Percentiles rank a stretch among this genome's conserved stretches.
Conservation (phyloP, 1,284 basidiomycete genomes). For the Mycena sp. region DNA sequence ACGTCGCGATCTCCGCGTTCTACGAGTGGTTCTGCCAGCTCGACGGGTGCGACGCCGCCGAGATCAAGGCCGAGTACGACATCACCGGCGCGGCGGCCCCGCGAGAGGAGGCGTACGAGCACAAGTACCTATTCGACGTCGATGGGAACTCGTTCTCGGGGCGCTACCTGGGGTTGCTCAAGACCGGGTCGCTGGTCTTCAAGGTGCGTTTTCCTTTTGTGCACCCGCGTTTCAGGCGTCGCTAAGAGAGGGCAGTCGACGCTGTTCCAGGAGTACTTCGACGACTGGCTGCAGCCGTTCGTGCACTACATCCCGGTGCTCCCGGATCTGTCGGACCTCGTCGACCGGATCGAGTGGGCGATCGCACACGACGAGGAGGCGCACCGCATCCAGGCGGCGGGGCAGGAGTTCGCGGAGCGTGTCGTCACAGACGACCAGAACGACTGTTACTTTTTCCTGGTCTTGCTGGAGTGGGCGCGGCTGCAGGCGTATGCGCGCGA, state of each 20-base stretch:
- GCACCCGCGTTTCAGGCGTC: no score
- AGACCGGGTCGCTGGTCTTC: constrained; percentile 24
- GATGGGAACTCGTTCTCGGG: constrained; percentile 26
- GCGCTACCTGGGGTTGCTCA: constrained; percentile 20
- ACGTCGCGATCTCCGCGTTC: constrained; percentile 23
- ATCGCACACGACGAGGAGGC: constrained; percentile 23
- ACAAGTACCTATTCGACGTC: constrained; percentile 27
- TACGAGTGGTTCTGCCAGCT: constrained; percentile 24
- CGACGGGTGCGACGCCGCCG: constrained; percentile 25
- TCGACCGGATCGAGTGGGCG: constrained; percentile 28
- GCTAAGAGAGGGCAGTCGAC: constrained; percentile 11
- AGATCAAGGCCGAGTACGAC: constrained; percentile 24
- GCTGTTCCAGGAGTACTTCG: constrained; percentile 27
- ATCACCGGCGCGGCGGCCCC: constrained; percentile 16
- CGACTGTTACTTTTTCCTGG: constrained; percentile 25
- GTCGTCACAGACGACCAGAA: constrained; percentile 29
- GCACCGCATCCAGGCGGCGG: constrained; percentile 20
- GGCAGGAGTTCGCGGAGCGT: constrained; percentile 21
- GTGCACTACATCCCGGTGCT: constrained; percentile 29
- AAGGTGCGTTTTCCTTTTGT: constrained; percentile 12
- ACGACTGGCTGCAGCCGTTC: constrained; percentile 26
- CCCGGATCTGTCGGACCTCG: constrained; percentile 28
- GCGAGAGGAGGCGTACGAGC: constrained; percentile 20
- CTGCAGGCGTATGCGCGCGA: constrained; percentile 2
- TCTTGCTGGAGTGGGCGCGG: constrained; percentile 28